Percentiles rank a stretch among this genome's conserved stretches.
These are phyloP conservation scores for Phylloporus sp. DNA, from an alignment of 1,284 basidiomycete species.

Conservation along the genomic window DNA sequence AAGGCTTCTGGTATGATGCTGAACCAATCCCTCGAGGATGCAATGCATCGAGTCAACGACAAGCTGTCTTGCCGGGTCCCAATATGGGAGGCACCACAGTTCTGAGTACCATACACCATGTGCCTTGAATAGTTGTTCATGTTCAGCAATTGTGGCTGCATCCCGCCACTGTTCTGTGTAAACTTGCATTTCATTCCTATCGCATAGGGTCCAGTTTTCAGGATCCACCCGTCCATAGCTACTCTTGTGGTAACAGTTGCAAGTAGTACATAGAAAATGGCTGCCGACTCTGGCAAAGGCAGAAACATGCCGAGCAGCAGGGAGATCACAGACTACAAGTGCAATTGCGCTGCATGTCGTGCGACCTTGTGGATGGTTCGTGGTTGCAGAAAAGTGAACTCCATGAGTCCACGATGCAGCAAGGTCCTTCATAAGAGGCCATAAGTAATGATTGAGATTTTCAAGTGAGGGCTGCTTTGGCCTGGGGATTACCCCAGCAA, in stretches of 20 bases:
- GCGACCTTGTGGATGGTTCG: not conserved
- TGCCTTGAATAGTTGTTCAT: slow-evolving; percentile 17
- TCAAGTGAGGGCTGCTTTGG: slow-evolving; percentile 19
- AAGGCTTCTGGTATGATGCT: slow-evolving; percentile 12
- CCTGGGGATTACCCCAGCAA: slow-evolving; percentile 19
- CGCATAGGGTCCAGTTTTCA: slow-evolving; percentile 15
- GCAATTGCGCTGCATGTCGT: not conserved
- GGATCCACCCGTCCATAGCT: not conserved
- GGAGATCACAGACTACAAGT: not conserved
- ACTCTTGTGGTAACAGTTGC: not conserved
- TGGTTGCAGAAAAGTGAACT: not conserved
- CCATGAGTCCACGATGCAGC: slow-evolving; percentile 11
- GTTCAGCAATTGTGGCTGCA: slow-evolving; percentile 4
- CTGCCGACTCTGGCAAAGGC: not conserved
- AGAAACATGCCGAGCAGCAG: not conserved
- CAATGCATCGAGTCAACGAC: slow-evolving; percentile 30
- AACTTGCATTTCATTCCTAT: slow-evolving; percentile 6
- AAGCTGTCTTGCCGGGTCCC: slow-evolving; percentile 24
- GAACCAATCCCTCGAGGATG: slow-evolving; percentile 22
- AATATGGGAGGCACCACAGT: slow-evolving; percentile 28
- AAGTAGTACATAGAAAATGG: not conserved
- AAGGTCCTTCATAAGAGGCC: slow-evolving; percentile 15
- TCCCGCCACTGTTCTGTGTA: slow-evolving; percentile 22
- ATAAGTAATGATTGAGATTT: slow-evolving; percentile 26
- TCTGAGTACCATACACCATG: slow-evolving; percentile 21